phyloP scores from a whole-genome alignment of 768 basidiomycete species.

The Coprinopsis strossmayeri region DNA sequence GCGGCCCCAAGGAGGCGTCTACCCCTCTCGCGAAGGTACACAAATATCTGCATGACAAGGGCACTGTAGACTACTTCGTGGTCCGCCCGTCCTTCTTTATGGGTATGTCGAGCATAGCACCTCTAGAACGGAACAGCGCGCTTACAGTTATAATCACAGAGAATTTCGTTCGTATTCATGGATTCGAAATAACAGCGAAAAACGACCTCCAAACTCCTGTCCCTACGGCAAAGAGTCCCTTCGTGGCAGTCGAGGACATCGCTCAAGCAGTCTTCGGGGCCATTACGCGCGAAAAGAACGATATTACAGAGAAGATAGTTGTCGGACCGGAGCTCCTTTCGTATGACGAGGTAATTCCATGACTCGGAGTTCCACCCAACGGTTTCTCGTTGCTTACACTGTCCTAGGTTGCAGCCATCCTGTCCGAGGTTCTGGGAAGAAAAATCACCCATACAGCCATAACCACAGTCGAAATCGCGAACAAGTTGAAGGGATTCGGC shows the following conservation, averaged over 20 bases:
- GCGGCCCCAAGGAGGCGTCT: neutral
- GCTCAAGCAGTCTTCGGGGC: constrained; percentile 23
- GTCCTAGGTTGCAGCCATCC: constrained; percentile 17
- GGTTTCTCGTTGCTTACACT: too few species aligned
- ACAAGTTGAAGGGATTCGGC: too few species aligned
- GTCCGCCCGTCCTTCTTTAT: constrained; percentile 32
- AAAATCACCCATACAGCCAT: constrained; percentile 16
- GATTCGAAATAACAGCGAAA: constrained; percentile 17
- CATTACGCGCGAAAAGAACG: constrained; percentile 17
- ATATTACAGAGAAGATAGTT: constrained; percentile 21
- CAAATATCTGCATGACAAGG: neutral
- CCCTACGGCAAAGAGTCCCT: constrained; percentile 21
- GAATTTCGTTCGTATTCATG: neutral
- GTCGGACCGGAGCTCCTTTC: constrained; percentile 26
- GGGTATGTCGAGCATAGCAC: constrained; percentile 17
- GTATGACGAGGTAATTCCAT: constrained; percentile 23
- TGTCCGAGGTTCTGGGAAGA: constrained; percentile 17
- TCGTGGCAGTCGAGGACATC: constrained; percentile 26
- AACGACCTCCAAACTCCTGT: constrained; percentile 20
- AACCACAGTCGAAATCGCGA: too few species aligned
- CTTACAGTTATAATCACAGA: neutral
- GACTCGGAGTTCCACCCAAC: too few species aligned
- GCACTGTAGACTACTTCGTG: constrained; percentile 23
- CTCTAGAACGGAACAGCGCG: neutral
- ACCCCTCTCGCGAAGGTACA: neutral